Evolutionary conservation across 768 basidiomycete species (phyloP).

Genomic region (Mycena filopes): DNA sequence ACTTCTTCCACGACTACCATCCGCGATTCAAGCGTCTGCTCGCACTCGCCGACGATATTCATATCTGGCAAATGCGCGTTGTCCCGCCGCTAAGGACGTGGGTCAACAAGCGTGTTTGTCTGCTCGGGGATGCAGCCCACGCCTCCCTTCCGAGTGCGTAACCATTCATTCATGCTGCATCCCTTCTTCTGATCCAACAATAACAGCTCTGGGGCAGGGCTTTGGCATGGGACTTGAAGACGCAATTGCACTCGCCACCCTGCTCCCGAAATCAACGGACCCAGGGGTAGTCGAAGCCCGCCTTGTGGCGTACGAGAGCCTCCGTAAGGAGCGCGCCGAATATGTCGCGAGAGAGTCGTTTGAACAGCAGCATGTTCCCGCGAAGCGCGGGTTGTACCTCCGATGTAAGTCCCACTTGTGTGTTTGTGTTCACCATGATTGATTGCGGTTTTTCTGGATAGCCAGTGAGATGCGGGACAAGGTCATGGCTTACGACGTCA

Average conservation of each 20-base stretch:
- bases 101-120: constrained; percentile 18
- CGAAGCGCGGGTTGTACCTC: constrained; percentile 26
- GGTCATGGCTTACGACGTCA: constrained; percentile 26
- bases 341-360: constrained; percentile 23
- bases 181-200: not conserved
- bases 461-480: constrained; percentile 23
- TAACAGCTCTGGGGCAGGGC: constrained; percentile 26
- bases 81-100: constrained; percentile 21
- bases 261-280: constrained; percentile 11
- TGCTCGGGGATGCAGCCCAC: constrained; percentile 28
- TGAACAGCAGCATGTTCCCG: constrained; percentile 23
- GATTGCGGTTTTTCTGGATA: not conserved
- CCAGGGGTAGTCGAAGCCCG: not conserved
- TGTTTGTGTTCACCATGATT: not conserved
- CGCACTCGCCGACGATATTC: constrained; percentile 20
- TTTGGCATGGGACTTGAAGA: constrained; percentile 30
- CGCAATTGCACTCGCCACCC: constrained; percentile 15
- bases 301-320: constrained; percentile 17
- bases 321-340: constrained; percentile 29
- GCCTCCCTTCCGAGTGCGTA: constrained; percentile 27
- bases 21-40: constrained; percentile 20
- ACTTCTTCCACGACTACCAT: constrained; percentile 28
- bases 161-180: not conserved
- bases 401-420: constrained; percentile 15
- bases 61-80: constrained; percentile 31